Evolutionary conservation across 306 rosid genomes (phyloP).

Genomic region (Carpinus fangiana): DNA sequence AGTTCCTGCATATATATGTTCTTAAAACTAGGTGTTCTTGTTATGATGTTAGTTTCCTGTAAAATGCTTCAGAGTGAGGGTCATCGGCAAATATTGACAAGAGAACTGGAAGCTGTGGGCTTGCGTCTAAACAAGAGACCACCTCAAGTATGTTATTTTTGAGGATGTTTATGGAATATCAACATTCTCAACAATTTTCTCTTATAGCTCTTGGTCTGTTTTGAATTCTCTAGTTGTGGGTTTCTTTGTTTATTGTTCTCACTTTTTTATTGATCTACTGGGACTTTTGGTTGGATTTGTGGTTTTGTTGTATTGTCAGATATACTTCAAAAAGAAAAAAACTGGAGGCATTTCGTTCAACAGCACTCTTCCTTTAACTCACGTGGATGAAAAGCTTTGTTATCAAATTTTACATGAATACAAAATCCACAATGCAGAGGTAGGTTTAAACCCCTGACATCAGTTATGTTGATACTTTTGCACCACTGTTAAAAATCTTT

Average conservation of each 20-base stretch:
- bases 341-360: conserved; percentile 97
- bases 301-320: conserved; percentile 53
- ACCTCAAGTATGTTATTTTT: conserved; percentile 68
- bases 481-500: neutral
- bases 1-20: conserved; percentile 5
- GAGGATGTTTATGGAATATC: conserved; percentile 16
- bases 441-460: conserved; percentile 24
- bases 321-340: conserved; percentile 95
- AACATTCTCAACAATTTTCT: neutral
- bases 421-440: conserved; percentile 99
- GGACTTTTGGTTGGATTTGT: conserved; percentile 3
- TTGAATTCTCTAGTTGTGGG: neutral
- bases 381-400: conserved; percentile 96
- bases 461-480: neutral
- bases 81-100: conserved; percentile 95
- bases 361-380: conserved; percentile 88
- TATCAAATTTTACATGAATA: conserved; percentile 98
- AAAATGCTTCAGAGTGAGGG: conserved; percentile 83
- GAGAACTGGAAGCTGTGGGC: conserved; percentile 99
- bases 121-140: conserved; percentile 94
- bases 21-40: conserved; percentile 16
- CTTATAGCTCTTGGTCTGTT: neutral
- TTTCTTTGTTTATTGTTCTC: conserved; percentile 2
- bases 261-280: conserved; percentile 16
- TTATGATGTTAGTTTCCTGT: neutral